Evolutionary conservation across 192 early-diverging fungal species (phyloP), one percentile per base, ranked within the genome.

Genomic region (Chytriomyces sp.): DNA sequence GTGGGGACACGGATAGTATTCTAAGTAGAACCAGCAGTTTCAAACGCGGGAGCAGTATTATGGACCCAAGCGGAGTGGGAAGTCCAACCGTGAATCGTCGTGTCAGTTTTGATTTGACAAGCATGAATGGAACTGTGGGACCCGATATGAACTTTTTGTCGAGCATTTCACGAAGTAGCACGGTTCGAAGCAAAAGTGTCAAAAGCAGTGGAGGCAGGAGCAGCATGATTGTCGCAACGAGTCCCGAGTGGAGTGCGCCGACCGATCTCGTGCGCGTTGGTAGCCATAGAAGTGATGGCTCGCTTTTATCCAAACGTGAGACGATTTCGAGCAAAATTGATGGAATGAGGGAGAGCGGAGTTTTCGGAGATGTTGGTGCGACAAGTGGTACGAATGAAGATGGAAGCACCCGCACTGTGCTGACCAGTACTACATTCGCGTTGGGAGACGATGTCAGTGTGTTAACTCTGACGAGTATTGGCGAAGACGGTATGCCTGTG

Each of bases 171-270:
- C 20, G 20, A 6, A 64, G 63, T 28, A 64, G 63, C 63, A 64
- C 20, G 35, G 63, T n/a, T 16, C 45, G 67, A 24, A 68, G 45
- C 3, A 46, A 48, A 11, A 68, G 45, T 68, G 24, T 45, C 2
- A 68, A 45, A 24, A 48, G 45, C n/a, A 11, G 11, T 2, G 16
- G 18, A 5, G 50, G 35, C 28, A 13, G 16, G 60, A 61, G 57
- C 9, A 74, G 72, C 46, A 53, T 75, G 7, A 66, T 75, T 16
- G 63, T 75, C 9, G 72, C 72, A 9, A 75, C 73, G 5, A 65
- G 62, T 53, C 73, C 73, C 2, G 73, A 75, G 50, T 75, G 73
- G 73, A 75, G 63, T 62, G 73, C 73, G 49, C 73, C 73, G 13
- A 28, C 63, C 1, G 73, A 75, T 45, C 35, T 75, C 2, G 63